phyloP scores from a whole-genome alignment of 2,329 filamentous ascomycete species.

The Cordyceps pruinosa region DNA sequence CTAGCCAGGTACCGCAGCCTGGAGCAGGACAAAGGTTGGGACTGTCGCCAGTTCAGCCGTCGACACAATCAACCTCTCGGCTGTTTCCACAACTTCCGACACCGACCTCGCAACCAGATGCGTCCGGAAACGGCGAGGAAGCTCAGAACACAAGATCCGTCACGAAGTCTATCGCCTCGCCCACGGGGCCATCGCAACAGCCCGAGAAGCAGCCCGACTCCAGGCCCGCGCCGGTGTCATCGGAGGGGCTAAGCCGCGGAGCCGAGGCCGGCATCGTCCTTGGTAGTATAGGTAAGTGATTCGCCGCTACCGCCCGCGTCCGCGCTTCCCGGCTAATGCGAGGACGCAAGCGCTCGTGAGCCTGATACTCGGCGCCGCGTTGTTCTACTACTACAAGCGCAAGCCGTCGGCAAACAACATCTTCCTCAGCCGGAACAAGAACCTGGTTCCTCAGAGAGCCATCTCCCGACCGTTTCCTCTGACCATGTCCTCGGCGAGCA shows the following conservation, averaged over 20 bases:
- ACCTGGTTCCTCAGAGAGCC: background rate
- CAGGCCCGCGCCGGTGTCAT: background rate
- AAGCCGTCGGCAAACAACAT: background rate
- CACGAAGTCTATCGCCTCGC: background rate
- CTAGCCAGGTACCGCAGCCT: background rate
- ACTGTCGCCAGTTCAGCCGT: background rate
- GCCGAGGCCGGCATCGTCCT: slow-evolving; percentile 6
- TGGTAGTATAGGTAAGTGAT: background rate
- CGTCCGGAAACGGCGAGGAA: background rate
- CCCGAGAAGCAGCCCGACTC: slow-evolving; percentile 1
- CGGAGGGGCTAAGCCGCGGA: background rate
- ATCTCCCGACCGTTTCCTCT: slow-evolving; percentile 1
- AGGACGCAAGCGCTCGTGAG: background rate
- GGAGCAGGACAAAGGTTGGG: too few species aligned
- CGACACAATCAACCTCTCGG: too few species aligned
- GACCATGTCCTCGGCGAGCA: background rate
- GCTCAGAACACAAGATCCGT: background rate
- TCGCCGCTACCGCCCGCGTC: fast-evolving
- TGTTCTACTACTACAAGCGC: slow-evolving; percentile 7
- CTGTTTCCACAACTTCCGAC: background rate
- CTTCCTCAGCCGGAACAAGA: background rate
- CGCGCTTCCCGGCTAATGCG: background rate
- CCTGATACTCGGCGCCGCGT: background rate
- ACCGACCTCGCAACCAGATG: background rate
- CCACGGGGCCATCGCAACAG: background rate